Evolutionary conservation across 2,329 filamentous ascomycete genomes (phyloP).

Genomic region (Xylaria sp.): DNA sequence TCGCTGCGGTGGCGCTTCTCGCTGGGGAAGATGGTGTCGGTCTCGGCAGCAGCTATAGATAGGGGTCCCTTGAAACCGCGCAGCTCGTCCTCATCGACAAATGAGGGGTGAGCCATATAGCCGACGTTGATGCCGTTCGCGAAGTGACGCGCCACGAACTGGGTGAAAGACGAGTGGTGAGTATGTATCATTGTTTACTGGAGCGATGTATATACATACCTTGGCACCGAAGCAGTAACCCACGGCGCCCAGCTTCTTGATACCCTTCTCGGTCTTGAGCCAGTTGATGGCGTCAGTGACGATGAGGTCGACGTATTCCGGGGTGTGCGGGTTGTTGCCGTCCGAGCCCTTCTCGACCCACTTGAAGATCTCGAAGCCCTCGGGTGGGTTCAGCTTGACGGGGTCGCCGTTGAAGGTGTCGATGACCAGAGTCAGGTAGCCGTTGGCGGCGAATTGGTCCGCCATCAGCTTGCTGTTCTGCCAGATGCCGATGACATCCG

Average conservation of each 20-base stretch:
- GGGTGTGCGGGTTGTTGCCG: slow-evolving; percentile 62
- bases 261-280: slow-evolving; percentile 63
- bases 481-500: slow-evolving; percentile 64
- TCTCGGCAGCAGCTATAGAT: slow-evolving; percentile 73
- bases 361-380: slow-evolving; percentile 53
- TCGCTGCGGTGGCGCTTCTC: slow-evolving; percentile 73
- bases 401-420: slow-evolving; percentile 77
- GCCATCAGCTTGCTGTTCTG: slow-evolving; percentile 73
- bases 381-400: slow-evolving; percentile 62
- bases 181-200: background rate
- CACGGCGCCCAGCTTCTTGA: slow-evolving; percentile 69
- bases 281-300: slow-evolving; percentile 64
- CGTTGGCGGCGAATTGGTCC: slow-evolving; percentile 78
- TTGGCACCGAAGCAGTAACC: slow-evolving; percentile 83
- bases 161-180: slow-evolving; percentile 8
- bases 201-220: slow-evolving; percentile 51
- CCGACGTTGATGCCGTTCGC: slow-evolving; percentile 73
- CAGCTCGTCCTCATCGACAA: slow-evolving; percentile 75
- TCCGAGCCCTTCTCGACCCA: slow-evolving; percentile 58
- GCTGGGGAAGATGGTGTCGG: slow-evolving; percentile 71
- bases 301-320: slow-evolving; percentile 57
- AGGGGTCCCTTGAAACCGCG: slow-evolving; percentile 72
- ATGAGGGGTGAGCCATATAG: slow-evolving; percentile 80
- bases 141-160: slow-evolving; percentile 77
- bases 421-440: slow-evolving; percentile 74